These are phyloP conservation scores for Neospermospora avenae DNA, from an alignment of 2,329 filamentous ascomycete genomes.

Conservation along the genomic window DNA sequence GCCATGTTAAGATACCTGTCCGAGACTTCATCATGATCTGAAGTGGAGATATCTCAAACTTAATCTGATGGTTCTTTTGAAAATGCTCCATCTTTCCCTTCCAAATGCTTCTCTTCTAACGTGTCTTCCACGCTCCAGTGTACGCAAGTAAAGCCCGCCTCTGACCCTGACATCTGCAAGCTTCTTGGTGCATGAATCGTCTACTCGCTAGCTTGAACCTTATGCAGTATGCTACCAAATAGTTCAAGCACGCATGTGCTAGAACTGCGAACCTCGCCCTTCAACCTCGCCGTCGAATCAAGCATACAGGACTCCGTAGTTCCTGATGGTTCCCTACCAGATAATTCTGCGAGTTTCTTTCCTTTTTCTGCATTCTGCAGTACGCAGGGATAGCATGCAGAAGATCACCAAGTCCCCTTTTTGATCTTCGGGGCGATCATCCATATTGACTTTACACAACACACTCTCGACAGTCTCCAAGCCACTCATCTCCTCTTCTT, in stretches of 20 bases:
- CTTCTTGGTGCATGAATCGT: slow-evolving; percentile 1
- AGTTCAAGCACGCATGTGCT: neutral
- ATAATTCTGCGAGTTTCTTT: neutral
- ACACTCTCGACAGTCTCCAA: no score
- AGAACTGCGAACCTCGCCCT: no score
- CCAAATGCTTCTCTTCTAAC: neutral
- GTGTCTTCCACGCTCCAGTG: neutral
- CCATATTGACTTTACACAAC: neutral
- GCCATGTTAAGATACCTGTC: neutral
- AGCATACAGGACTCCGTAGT: no score
- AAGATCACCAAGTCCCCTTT: slow-evolving; percentile 4
- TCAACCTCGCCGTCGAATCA: no score
- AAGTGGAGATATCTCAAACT: neutral
- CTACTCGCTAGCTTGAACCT: neutral
- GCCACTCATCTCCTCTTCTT: no score
- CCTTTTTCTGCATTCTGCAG: no score
- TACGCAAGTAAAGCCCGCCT: no score
- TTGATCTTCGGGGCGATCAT: slow-evolving; percentile 12
- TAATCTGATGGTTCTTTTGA: neutral
- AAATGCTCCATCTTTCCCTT: neutral
- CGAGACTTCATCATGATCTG: neutral
- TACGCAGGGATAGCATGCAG: neutral
- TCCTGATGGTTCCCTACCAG: no score
- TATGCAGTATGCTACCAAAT: slow-evolving; percentile 5
- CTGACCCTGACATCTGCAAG: neutral